Evolutionary conservation across 768 basidiomycete species (phyloP), one percentile per base, ranked within the genome.

Genomic region (Boletus sp.): DNA sequence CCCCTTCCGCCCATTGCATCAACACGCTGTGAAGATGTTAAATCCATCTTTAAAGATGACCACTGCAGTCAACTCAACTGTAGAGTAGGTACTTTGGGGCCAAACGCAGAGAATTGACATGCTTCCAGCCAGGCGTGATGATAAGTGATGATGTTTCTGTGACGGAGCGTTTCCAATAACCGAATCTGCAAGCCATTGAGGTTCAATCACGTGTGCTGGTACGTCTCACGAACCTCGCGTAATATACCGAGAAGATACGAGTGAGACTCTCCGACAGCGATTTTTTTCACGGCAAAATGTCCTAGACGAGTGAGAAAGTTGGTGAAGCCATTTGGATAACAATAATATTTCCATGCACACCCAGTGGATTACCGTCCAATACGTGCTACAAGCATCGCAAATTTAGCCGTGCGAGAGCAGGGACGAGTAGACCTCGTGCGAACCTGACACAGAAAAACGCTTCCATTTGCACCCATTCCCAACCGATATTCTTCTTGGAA

Each of bases 391-490:
- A 46, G 28, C 14, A 53, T 17, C 29, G 20, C 18, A 15, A 14
- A 30, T 35, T 56, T 37, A 66, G 67, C 15, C 10, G 18, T 17
- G 46, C 32, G 18, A 40, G 33, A 24, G 49, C 33, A 44, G 14
- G 40, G 24, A 29, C 1, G 0, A 18, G 28, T 30, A 51, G 11
- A 55, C 24, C 12, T 12, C 32, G 28, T 52, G 47, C 80, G 18
- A 56, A 92, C 92, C 79, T 91, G 90, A 64, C 92, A 95, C 4
- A 96, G 77, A 68, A 79, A 97, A 1, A 98, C 95, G 28, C 80
- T 89, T 2, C 96, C 95, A 65, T 94, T 93, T 0, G 94, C 94
- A 42, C 95, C 95, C 92, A 97, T 95, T 1, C 95, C 95, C 7
- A 98, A 78, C 56, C 87, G 83, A 58, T 81, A 85, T 62, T 95